Evolutionary conservation across 2,329 filamentous ascomycete genomes (phyloP).

Genomic region (Pyrenophora graminea): DNA sequence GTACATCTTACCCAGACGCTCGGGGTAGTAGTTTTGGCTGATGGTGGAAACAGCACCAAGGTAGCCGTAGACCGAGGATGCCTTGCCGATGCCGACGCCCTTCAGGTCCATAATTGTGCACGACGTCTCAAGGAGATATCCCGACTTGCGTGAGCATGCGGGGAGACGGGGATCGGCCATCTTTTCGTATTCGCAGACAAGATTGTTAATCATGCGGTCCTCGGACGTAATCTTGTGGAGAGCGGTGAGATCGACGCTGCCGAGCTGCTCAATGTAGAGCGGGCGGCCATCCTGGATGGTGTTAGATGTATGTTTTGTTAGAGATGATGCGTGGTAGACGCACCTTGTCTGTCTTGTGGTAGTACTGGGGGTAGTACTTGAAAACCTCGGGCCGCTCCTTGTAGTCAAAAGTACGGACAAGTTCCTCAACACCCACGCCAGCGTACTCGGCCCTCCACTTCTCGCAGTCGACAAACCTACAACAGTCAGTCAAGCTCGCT

Average conservation of each 20-base stretch:
- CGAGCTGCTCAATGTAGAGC: conserved; percentile 94
- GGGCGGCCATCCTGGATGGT: conserved; percentile 81
- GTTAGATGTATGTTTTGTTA: conserved; percentile 11
- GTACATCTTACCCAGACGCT: conserved; percentile 94
- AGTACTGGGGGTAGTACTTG: conserved; percentile 96
- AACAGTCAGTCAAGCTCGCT: conserved; percentile 27
- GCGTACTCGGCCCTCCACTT: conserved; percentile 87
- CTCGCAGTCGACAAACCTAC: conserved; percentile 87
- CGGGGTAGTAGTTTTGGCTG: conserved; percentile 98
- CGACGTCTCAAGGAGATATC: conserved; percentile 91
- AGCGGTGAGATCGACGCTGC: conserved; percentile 84
- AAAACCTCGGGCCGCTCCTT: conserved; percentile 81
- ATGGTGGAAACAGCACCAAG: conserved; percentile 82
- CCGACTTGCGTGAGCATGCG: conserved; percentile 90
- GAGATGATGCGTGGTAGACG: conserved; percentile 8
- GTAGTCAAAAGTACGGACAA: conserved; percentile 82
- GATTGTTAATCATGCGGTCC: conserved; percentile 94
- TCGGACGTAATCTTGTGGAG: conserved; percentile 92
- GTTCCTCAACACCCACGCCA: conserved; percentile 69
- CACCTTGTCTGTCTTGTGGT: conserved; percentile 92
- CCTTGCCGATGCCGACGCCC: conserved; percentile 82
- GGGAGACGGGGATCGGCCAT: conserved; percentile 90
- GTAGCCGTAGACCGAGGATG: conserved; percentile 84
- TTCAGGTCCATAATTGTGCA: conserved; percentile 99
- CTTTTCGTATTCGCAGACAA: conserved; percentile 97